A percentile compares a stretch with the other conserved stretches of the same genome.
phyloP scores from a whole-genome alignment of 495 filamentous ascomycete species.

The Saxispiralis lemnorum region DNA sequence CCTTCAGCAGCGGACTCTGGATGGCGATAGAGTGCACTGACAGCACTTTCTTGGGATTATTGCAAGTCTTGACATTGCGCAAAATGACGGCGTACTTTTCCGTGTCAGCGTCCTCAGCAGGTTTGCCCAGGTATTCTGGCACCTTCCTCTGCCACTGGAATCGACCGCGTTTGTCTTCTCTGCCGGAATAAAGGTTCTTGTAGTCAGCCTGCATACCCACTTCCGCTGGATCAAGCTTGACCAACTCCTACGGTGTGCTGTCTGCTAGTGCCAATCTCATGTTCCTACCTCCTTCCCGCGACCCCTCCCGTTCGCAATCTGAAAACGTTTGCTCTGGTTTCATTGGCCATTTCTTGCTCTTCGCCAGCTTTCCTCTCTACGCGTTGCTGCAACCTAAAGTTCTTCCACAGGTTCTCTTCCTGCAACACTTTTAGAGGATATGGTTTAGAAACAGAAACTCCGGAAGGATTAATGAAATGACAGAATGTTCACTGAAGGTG shows the following conservation, averaged over 20 bases:
- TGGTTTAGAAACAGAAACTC: too few species aligned
- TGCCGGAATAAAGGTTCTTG: slow-evolving; percentile 22
- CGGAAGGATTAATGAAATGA: too few species aligned
- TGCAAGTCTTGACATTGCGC: slow-evolving; percentile 34
- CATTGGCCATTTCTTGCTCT: not conserved
- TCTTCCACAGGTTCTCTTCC: too few species aligned
- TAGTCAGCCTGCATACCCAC: slow-evolving; percentile 13
- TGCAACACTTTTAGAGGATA: too few species aligned
- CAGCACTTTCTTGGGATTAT: slow-evolving; percentile 42
- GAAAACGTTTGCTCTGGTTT: not conserved
- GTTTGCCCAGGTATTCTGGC: slow-evolving; percentile 30
- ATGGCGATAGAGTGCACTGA: slow-evolving; percentile 45
- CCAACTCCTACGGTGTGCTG: slow-evolving; percentile 9
- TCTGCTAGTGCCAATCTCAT: slow-evolving; percentile 1
- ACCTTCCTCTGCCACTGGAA: slow-evolving; percentile 26
- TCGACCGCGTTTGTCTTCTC: slow-evolving; percentile 26
- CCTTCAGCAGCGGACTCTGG: slow-evolving; percentile 46
- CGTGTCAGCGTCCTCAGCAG: slow-evolving; percentile 34
- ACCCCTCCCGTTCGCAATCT: slow-evolving; percentile 1
- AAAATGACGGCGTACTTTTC: slow-evolving; percentile 36
- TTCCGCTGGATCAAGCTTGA: slow-evolving; percentile 14
- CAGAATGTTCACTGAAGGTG: too few species aligned
- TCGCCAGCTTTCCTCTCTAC: too few species aligned
- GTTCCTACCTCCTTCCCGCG: not conserved
- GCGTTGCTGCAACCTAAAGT: too few species aligned